These are phyloP conservation scores for Dissophora globulifera DNA, from an alignment of 192 early-diverging fungal species.

Conservation along the genomic window DNA sequence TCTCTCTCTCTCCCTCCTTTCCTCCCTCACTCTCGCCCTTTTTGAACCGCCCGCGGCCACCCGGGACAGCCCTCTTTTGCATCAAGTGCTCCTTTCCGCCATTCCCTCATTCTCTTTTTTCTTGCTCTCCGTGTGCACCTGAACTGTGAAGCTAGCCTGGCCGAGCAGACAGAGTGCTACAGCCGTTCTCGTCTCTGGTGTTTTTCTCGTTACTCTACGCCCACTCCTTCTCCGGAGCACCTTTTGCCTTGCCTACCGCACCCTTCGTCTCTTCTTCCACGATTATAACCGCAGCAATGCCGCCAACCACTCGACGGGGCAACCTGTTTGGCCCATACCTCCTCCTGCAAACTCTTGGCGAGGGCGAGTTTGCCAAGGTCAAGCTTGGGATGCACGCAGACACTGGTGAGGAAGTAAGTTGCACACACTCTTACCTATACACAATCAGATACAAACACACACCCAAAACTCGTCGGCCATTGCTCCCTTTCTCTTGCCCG, in stretches of 20 bases:
- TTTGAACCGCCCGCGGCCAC: not conserved
- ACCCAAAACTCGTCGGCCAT: too few species aligned
- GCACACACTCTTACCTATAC: not conserved
- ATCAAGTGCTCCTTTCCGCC: too few species aligned
- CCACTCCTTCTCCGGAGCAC: slow-evolving; percentile 18
- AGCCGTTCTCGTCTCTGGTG: too few species aligned
- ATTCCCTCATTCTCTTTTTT: not conserved
- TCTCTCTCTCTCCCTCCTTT: not conserved
- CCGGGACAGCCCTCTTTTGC: not conserved
- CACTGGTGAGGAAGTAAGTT: slow-evolving; percentile 70
- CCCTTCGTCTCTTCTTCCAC: slow-evolving; percentile 13
- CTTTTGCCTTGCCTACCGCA: slow-evolving; percentile 10
- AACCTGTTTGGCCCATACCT: slow-evolving; percentile 91
- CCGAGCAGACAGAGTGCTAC: slow-evolving; percentile 1
- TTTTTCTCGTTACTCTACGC: slow-evolving; percentile 17
- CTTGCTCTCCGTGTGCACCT: not conserved
- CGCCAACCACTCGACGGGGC: slow-evolving; percentile 56
- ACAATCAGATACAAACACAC: too few species aligned
- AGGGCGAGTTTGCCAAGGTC: slow-evolving; percentile 98
- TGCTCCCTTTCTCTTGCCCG: too few species aligned
- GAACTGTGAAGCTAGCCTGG: slow-evolving; percentile 8
- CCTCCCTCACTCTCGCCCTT: not conserved
- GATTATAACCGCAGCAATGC: slow-evolving; percentile 21
- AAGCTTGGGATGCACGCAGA: slow-evolving; percentile 91
- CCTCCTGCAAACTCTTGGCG: slow-evolving; percentile 94